phyloP scores from a whole-genome alignment of 148 eudicot species.

The Persicaria tinctoria region DNA sequence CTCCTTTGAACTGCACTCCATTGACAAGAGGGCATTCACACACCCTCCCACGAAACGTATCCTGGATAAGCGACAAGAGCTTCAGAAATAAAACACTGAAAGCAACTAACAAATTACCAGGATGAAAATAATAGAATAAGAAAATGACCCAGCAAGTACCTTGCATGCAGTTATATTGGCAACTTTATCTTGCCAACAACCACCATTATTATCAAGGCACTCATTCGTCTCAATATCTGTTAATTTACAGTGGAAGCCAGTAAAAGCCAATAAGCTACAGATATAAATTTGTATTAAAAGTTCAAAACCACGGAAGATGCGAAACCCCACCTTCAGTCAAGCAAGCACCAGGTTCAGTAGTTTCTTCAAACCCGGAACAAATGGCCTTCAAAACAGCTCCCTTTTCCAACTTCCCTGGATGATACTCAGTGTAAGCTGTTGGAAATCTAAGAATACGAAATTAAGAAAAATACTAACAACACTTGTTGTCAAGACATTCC shows the following conservation, averaged over 20 bases:
- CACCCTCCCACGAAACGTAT: constrained; percentile 96
- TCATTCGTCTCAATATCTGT: constrained; percentile 93
- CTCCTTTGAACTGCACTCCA: constrained; percentile 91
- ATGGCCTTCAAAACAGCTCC: constrained; percentile 94
- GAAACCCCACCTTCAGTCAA: constrained; percentile 57
- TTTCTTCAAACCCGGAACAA: constrained; percentile 97
- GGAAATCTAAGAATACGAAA: constrained; percentile 5
- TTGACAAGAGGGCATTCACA: constrained; percentile 94
- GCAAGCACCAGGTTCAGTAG: constrained; percentile 93
- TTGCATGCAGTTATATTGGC: constrained; percentile 91
- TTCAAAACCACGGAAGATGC: background rate
- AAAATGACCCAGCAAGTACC: constrained; percentile 26
- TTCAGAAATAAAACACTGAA: background rate
- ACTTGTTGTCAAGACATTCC: background rate
- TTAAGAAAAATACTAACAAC: background rate
- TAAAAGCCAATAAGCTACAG: background rate
- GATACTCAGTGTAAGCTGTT: constrained; percentile 13
- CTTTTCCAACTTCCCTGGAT: constrained; percentile 89
- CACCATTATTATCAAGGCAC: constrained; percentile 84
- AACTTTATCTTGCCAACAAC: constrained; percentile 90
- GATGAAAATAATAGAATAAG: constrained; percentile 6
- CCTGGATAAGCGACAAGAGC: constrained; percentile 30
- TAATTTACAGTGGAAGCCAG: background rate
- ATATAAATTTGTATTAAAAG: background rate
- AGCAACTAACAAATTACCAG: background rate